A percentile compares a stretch with the other conserved stretches of the same genome.
phyloP scores from a whole-genome alignment of 2,329 filamentous ascomycete species.

The Sporothrix pallida region DNA sequence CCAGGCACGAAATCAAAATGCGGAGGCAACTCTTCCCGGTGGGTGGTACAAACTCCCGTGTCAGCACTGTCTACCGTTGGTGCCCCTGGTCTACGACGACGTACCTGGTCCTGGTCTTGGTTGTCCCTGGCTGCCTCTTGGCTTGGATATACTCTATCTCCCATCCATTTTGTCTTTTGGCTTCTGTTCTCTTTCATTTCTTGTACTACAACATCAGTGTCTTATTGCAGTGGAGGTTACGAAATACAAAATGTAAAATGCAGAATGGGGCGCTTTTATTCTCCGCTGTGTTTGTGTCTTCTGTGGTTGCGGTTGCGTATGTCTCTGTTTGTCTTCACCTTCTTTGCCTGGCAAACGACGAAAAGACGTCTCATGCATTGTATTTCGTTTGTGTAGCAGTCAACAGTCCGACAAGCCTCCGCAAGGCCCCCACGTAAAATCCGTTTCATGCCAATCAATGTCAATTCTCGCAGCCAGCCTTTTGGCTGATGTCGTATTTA shows the following conservation, averaged over 20 bases:
- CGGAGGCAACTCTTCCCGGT: constrained; percentile 32
- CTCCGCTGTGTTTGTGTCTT: not conserved
- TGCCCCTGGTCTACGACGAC: not conserved
- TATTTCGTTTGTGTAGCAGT: constrained; percentile 21
- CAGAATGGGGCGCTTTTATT: not conserved
- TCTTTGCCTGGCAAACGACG: too few relatives aligned
- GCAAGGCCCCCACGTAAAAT: not conserved
- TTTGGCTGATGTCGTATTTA: too few relatives aligned
- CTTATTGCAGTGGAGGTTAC: constrained; percentile 16
- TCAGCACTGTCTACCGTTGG: not conserved
- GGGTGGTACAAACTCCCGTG: constrained; percentile 18
- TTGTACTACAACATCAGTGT: not conserved
- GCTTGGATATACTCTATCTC: not conserved
- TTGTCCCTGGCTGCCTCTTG: not conserved
- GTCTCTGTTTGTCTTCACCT: not conserved
- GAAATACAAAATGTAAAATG: not conserved
- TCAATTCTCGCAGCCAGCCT: not conserved
- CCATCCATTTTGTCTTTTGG: not conserved
- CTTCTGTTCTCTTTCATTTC: not conserved
- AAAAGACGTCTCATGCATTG: constrained; percentile 16
- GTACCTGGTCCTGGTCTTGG: not conserved
- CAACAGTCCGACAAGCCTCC: not conserved
- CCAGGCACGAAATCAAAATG: not conserved
- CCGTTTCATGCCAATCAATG: constrained; percentile 20
- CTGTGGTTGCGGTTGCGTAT: not conserved